Conservation (phyloP, 192 early-diverging fungal genomes). For the Coemansia sp. region DNA sequence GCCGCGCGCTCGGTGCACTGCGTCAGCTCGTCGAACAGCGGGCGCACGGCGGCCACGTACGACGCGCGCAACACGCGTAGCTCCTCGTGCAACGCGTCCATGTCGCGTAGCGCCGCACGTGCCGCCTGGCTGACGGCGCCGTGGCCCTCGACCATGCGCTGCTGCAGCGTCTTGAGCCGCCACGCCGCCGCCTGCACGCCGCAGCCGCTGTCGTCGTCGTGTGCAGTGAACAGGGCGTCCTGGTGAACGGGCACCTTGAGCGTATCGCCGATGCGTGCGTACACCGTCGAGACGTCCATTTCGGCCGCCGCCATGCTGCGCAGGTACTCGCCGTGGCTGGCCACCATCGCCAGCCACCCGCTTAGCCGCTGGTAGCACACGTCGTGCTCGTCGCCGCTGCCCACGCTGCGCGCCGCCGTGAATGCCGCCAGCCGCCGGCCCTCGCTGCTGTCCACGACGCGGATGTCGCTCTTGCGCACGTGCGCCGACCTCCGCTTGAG, state of each 20-base stretch:
- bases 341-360: slow-evolving; percentile 35
- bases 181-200: slow-evolving; percentile 27
- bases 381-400: slow-evolving; percentile 37
- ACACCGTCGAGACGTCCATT: slow-evolving; percentile 48
- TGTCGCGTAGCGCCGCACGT: slow-evolving; percentile 16
- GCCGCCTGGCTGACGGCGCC: slow-evolving; percentile 33
- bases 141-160: slow-evolving; percentile 46
- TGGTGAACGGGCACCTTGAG: slow-evolving; percentile 36
- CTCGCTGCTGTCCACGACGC: slow-evolving; percentile 19
- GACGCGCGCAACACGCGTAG: slow-evolving; percentile 7
- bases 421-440: slow-evolving; percentile 17
- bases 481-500: slow-evolving; percentile 15
- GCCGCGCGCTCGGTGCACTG: slow-evolving; percentile 16
- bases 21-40: slow-evolving; percentile 18
- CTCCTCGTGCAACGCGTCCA: slow-evolving; percentile 13
- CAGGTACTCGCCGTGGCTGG: slow-evolving; percentile 44
- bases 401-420: slow-evolving; percentile 24
- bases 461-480: slow-evolving; percentile 51
- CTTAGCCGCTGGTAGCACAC: slow-evolving; percentile 43
- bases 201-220: slow-evolving; percentile 9
- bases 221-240: slow-evolving; percentile 27
- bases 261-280: slow-evolving; percentile 48
- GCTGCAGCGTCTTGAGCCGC: slow-evolving; percentile 42
- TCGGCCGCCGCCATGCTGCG: slow-evolving; percentile 50
- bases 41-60: slow-evolving; percentile 21